Percentiles rank a stretch among this genome's conserved stretches.
These are phyloP conservation scores for Penicillium bialowiezense DNA, from an alignment of 495 filamentous ascomycete genomes.

Conservation along the genomic window DNA sequence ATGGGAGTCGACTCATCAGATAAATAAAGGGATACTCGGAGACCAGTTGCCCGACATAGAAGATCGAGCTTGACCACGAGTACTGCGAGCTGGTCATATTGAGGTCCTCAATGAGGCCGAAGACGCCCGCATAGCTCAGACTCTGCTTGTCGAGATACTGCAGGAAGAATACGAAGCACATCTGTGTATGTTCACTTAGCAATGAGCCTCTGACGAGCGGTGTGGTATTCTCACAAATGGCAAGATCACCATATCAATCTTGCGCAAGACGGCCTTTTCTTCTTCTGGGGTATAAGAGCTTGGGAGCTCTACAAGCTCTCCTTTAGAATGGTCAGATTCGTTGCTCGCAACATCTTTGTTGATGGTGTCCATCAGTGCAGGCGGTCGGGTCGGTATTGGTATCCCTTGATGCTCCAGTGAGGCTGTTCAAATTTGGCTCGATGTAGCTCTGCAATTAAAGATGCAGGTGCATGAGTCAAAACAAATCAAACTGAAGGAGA, in stretches of 20 bases:
- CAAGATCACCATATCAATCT: conserved; percentile 44
- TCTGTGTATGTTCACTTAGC: conserved; percentile 6
- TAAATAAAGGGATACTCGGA: conserved; percentile 49
- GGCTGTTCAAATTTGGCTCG: not conserved
- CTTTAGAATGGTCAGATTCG: conserved; percentile 2
- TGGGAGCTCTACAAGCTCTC: conserved; percentile 20
- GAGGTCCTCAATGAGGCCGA: conserved; percentile 51
- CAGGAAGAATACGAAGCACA: conserved; percentile 32
- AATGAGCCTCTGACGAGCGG: not conserved
- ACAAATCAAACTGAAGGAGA: too few relatives aligned
- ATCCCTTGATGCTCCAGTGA: not conserved
- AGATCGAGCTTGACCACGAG: conserved; percentile 45
- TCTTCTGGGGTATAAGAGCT: conserved; percentile 33
- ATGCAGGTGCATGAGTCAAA: too few relatives aligned
- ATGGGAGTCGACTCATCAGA: conserved; percentile 54
- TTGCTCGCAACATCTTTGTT: conserved; percentile 3
- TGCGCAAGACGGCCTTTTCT: conserved; percentile 43
- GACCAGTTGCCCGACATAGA: conserved; percentile 49
- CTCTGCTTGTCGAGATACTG: conserved; percentile 55
- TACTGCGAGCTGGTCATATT: conserved; percentile 50
- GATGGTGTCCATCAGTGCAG: conserved; percentile 6
- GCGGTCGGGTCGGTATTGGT: not conserved
- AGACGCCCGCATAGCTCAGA: conserved; percentile 53
- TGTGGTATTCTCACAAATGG: conserved; percentile 32
- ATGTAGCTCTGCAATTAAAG: too few relatives aligned